These are phyloP conservation scores for Zygotorulaspora mrakii DNA, from an alignment of 1,139 yeast genomes.

Conservation along the genomic window DNA sequence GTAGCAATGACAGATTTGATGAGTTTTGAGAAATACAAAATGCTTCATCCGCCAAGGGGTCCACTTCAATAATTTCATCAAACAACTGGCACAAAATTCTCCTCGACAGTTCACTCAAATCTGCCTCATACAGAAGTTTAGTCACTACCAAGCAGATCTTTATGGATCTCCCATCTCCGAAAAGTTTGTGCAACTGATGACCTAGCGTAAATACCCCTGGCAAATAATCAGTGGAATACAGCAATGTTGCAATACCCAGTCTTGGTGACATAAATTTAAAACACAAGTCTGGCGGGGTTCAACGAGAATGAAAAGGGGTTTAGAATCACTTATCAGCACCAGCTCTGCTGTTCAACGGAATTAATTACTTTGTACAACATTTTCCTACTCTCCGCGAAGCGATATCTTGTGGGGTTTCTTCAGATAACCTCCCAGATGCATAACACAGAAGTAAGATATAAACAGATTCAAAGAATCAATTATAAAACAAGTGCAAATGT, in stretches of 20 bases:
- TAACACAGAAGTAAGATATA: too few relatives aligned
- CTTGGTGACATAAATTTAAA: constrained; percentile 2
- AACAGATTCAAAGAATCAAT: too few relatives aligned
- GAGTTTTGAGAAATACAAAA: constrained; percentile 29
- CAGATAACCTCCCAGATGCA: too few relatives aligned
- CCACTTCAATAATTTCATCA: constrained; percentile 37
- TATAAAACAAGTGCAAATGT: too few relatives aligned
- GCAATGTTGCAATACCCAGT: constrained; percentile 60
- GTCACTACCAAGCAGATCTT: constrained; percentile 24
- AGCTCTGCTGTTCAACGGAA: too few relatives aligned
- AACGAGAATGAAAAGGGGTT: too few relatives aligned
- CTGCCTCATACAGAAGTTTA: constrained; percentile 20
- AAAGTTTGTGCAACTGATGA: constrained; percentile 22
- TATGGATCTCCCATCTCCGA: constrained; percentile 12
- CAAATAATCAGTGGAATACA: constrained; percentile 62
- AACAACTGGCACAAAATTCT: constrained; percentile 21
- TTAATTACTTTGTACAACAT: too few relatives aligned
- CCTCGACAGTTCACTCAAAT: constrained; percentile 19
- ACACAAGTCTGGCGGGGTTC: background rate
- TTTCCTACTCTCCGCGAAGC: too few relatives aligned
- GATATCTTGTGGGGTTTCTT: too few relatives aligned
- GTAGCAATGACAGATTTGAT: constrained; percentile 45
- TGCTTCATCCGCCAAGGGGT: constrained; percentile 21
- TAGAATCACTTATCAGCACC: too few relatives aligned
- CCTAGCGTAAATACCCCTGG: constrained; percentile 77